A percentile compares a stretch with the other conserved stretches of the same genome.
These are phyloP conservation scores for Suillus discolor DNA, from an alignment of 768 basidiomycete genomes.

Conservation along the genomic window DNA sequence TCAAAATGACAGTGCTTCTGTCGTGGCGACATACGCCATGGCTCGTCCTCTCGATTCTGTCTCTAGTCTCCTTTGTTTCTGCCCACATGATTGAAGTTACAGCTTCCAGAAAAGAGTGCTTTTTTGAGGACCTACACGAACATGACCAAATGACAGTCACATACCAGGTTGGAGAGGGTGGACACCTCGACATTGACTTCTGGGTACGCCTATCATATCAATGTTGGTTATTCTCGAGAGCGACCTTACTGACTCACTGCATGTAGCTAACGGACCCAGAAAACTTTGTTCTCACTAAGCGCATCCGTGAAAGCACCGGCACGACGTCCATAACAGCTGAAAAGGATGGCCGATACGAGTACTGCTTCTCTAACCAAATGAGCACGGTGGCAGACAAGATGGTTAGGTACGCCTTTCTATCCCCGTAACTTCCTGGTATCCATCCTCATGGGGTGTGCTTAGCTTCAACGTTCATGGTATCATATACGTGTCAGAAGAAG, in stretches of 20 bases:
- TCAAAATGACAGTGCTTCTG: slow-evolving; percentile 32
- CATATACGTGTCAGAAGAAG: slow-evolving; percentile 90
- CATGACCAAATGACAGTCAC: slow-evolving; percentile 99
- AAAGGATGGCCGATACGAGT: slow-evolving; percentile 85
- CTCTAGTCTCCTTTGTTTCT: slow-evolving; percentile 38
- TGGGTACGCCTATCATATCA: slow-evolving; percentile 57
- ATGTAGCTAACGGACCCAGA: slow-evolving; percentile 81
- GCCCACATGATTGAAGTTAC: slow-evolving; percentile 75
- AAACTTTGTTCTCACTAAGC: slow-evolving; percentile 67
- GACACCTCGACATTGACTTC: slow-evolving; percentile 97
- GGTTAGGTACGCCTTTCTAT: slow-evolving; percentile 61
- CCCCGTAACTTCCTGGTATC: slow-evolving; percentile 2
- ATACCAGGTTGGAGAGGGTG: slow-evolving; percentile 97
- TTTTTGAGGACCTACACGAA: slow-evolving; percentile 91
- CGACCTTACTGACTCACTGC: slow-evolving; percentile 8
- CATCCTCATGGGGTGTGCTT: slow-evolving; percentile 12
- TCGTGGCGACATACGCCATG: slow-evolving; percentile 39
- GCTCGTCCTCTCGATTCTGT: slow-evolving; percentile 42
- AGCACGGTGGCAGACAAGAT: slow-evolving; percentile 94
- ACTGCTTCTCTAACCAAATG: slow-evolving; percentile 99
- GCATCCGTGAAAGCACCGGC: slow-evolving; percentile 87
- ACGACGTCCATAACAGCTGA: slow-evolving; percentile 86
- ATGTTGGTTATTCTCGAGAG: background rate
- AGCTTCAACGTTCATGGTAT: slow-evolving; percentile 99
- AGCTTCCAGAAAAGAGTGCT: slow-evolving; percentile 89